Conservation (phyloP, 495 filamentous ascomycete genomes). For the Podospora didyma region DNA sequence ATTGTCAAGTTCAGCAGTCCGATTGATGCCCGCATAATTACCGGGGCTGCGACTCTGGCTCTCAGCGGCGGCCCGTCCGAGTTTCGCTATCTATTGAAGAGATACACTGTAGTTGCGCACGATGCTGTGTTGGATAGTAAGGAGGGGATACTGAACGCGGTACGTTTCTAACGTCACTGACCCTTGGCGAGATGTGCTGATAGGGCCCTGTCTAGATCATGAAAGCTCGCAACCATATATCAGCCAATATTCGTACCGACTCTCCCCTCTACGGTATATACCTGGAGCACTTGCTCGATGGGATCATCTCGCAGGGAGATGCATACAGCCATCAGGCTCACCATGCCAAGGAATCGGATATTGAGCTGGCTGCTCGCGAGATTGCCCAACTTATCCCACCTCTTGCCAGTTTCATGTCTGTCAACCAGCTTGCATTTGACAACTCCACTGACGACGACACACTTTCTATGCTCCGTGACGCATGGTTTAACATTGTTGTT, state of each 20-base stretch:
- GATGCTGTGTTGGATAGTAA: constrained; percentile 67
- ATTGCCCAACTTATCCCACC: constrained; percentile 81
- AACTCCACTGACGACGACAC: constrained; percentile 54
- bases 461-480: constrained; percentile 72
- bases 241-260: constrained; percentile 58
- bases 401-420: constrained; percentile 69
- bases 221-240: constrained; percentile 74
- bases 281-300: constrained; percentile 75
- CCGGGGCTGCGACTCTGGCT: constrained; percentile 73
- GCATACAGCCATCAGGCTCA: constrained; percentile 46
- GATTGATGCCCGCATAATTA: constrained; percentile 79
- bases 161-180: constrained; percentile 35
- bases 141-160: constrained; percentile 54
- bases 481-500: constrained; percentile 95
- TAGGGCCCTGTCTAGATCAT: constrained; percentile 48
- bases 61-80: constrained; percentile 69
- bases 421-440: constrained; percentile 42
- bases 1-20: constrained; percentile 72
- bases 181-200: constrained; percentile 16
- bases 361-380: constrained; percentile 74
- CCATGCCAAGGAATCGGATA: constrained; percentile 63
- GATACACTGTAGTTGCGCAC: constrained; percentile 68
- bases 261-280: constrained; percentile 76
- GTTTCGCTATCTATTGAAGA: constrained; percentile 77
- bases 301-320: constrained; percentile 87